Base-by-base conservation (phyloP, 225 moss, liverwort and hornwort species). In the Pleurozium schreberi region DNA sequence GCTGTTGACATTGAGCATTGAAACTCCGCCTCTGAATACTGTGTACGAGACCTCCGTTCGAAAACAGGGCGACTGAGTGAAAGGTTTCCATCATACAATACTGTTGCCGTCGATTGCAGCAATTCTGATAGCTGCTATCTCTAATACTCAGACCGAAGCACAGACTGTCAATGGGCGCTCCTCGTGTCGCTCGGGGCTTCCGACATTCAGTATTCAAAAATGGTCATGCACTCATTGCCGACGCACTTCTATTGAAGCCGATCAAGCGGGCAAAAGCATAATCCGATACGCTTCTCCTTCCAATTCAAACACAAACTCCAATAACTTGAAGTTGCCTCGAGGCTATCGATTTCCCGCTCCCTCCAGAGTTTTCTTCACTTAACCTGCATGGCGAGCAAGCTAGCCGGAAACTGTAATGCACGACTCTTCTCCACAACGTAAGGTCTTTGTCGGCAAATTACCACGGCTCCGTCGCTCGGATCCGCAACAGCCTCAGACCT, bases 11-110 rank as follows among this genome's bases (percentile, higher is more conserved):
- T 82, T 86, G 88, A 65, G 86, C 70, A 60, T 74, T 61, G 53
- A 89, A 80, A 67, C 79, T 66, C 58, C 74, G 90, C 86, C 80
- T 90, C 86, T 80, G 90, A 61, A 87, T n/a, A 80, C 22, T n/a
- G 40, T 27, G 43, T 65, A 38, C 80, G 38, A 80, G 30, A 86
- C 90, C 88, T 87, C 86, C 88, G 71, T 75, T 88, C 17, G 85
- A 80, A 88, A 34, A 88, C 88, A 84, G 31, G 60, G 66, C 47
- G 79, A 84, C 89, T 71, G 85, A 67, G 62, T 86, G 83, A 66
- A 93, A 73, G 85, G 75, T 63, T 49, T 92, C 87, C 92, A 93
- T 93, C 79, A 25, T 55, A 68, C 75, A 80, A 57, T 70, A 78
- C 77, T 85, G 79, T 36, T 42, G 69, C 66, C 83, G 83, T 47